Conservation (phyloP, 2,329 filamentous ascomycete genomes). For the Basipetospora chlamydospora region DNA sequence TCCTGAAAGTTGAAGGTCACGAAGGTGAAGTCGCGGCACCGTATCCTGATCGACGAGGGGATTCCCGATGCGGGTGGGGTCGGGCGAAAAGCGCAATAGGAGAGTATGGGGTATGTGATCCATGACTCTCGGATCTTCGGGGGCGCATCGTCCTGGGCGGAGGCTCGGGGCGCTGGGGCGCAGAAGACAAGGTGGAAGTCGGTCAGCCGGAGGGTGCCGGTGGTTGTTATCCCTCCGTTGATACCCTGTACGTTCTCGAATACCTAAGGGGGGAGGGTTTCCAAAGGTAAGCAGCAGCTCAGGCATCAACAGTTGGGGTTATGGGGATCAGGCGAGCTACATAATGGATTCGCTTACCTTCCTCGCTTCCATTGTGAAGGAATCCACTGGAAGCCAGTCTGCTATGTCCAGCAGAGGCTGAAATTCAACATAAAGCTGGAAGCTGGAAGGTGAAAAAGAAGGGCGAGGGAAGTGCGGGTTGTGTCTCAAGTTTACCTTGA, state of each 20-base stretch:
- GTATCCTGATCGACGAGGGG: conserved; percentile 69
- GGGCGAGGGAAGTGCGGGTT: too few relatives aligned
- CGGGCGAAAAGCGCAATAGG: conserved; percentile 63
- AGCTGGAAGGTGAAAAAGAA: too few relatives aligned
- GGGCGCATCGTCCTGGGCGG: conserved; percentile 10
- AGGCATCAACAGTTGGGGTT: conserved; percentile 8
- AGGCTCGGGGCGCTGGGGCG: conserved; percentile 22
- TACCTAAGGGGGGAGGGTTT: conserved; percentile 20
- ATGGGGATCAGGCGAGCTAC: conserved; percentile 8
- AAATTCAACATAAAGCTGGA: too few relatives aligned
- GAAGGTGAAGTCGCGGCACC: conserved; percentile 87
- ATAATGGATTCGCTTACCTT: conserved; percentile 19
- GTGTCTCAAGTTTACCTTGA: too few relatives aligned
- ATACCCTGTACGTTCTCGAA: conserved; percentile 47
- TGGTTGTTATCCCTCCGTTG: conserved; percentile 40
- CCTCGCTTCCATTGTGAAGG: conserved; percentile 23
- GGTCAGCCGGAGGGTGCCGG: conserved; percentile 44
- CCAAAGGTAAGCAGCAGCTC: too few relatives aligned
- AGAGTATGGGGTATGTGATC: conserved; percentile 90
- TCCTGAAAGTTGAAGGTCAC: conserved; percentile 78
- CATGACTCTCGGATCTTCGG: conserved; percentile 53
- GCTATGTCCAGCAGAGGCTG: too few relatives aligned
- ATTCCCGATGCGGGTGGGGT: conserved; percentile 54
- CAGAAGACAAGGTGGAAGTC: conserved; percentile 47
- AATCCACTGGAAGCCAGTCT: too few relatives aligned